These are phyloP conservation scores for Pyrenophora graminea DNA, from an alignment of 2,329 filamentous ascomycete genomes.

Conservation along the genomic window DNA sequence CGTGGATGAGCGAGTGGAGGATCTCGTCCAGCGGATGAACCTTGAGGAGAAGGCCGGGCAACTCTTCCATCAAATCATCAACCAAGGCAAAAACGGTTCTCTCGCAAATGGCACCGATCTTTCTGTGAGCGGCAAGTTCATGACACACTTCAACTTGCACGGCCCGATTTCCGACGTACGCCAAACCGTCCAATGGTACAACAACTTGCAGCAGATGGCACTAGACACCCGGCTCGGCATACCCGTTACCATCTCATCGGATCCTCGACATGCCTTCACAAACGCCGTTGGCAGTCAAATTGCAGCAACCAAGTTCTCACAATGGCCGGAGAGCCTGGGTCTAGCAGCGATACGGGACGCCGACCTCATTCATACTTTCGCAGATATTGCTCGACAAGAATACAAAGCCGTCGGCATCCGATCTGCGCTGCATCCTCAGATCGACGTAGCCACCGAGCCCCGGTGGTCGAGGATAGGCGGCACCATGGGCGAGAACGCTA, in stretches of 20 bases:
- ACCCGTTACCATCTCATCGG: constrained; percentile 55
- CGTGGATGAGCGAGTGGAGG: constrained; percentile 54
- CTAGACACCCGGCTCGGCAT: constrained; percentile 55
- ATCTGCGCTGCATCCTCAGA: constrained; percentile 55
- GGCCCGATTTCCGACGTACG: constrained; percentile 50
- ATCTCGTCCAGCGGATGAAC: constrained; percentile 53
- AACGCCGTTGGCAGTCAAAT: constrained; percentile 52
- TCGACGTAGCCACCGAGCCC: constrained; percentile 58
- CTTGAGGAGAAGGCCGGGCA: constrained; percentile 56
- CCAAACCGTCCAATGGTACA: constrained; percentile 48
- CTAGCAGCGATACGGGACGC: constrained; percentile 55
- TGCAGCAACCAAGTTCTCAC: constrained; percentile 51
- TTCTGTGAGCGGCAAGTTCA: constrained; percentile 43
- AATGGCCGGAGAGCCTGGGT: constrained; percentile 59
- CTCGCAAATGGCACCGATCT: constrained; percentile 40
- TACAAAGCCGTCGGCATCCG: constrained; percentile 52
- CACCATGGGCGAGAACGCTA: constrained; percentile 57
- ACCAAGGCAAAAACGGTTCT: constrained; percentile 40
- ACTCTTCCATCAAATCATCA: constrained; percentile 51
- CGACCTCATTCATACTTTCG: constrained; percentile 52
- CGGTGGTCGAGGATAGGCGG: constrained; percentile 55
- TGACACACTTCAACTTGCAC: constrained; percentile 55
- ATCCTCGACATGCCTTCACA: constrained; percentile 54
- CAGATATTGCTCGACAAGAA: constrained; percentile 56
- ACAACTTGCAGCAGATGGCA: constrained; percentile 49